Conservation (phyloP, 768 basidiomycete genomes). For the Lactarius vividus region DNA sequence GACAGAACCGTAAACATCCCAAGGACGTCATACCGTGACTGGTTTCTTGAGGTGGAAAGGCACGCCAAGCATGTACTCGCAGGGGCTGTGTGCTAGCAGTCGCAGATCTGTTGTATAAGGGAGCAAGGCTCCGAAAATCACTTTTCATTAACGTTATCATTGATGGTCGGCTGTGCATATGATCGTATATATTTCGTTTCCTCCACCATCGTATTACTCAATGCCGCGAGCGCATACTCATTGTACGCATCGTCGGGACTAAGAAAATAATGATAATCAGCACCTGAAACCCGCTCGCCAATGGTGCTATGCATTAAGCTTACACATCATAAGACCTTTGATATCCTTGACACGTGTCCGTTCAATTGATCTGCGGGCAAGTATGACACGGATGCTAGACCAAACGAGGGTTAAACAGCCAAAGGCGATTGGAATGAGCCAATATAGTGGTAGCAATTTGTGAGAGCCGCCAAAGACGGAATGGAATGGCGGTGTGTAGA, state of each 20-base stretch:
- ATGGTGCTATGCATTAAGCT: slow-evolving; percentile 32
- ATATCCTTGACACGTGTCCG: slow-evolving; percentile 60
- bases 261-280: slow-evolving; percentile 24
- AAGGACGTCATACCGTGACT: neutral
- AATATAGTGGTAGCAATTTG: slow-evolving; percentile 59
- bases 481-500: slow-evolving; percentile 67
- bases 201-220: neutral
- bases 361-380: slow-evolving; percentile 55
- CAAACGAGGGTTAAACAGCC: slow-evolving; percentile 54
- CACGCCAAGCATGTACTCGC: neutral
- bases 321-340: slow-evolving; percentile 70
- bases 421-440: slow-evolving; percentile 63
- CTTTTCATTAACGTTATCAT: slow-evolving; percentile 4
- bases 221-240: slow-evolving; percentile 31
- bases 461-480: slow-evolving; percentile 64
- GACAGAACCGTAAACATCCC: neutral
- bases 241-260: slow-evolving; percentile 48
- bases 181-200: slow-evolving; percentile 2
- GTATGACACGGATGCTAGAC: slow-evolving; percentile 56
- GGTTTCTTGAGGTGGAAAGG: neutral
- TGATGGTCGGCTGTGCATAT: neutral
- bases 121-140: neutral
- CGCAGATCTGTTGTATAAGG: neutral
- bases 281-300: neutral
- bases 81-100: neutral